Evolutionary conservation across 306 rosid genomes (phyloP), one percentile per base, ranked within the genome.

Genomic region (Ochetophila trinervis): DNA sequence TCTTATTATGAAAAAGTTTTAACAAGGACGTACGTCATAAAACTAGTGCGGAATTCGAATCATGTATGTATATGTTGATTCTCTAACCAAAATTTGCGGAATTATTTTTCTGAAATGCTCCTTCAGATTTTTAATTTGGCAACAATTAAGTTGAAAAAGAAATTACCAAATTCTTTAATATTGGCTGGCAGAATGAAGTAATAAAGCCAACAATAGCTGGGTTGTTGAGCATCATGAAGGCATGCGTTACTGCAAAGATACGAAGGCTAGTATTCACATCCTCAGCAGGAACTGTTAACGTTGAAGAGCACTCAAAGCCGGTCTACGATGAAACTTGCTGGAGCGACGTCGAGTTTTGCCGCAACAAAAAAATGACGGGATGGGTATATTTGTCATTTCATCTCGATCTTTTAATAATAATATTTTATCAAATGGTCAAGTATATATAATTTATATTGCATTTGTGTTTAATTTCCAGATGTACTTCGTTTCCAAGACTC

Each of bases 401-500:
- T n/a, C 2, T 23, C 16, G 23, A 35, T 2, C 2, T 4, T 12
- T 10, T 7, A 65, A 48, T 3, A n/a, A 5, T 16, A 49, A 4
- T 45, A n/a, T 36, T 60, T 60, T 62, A 5, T 27, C 3, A 3
- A 42, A 4, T 13, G 45, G 8, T 48, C n/a, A 27, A 4, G 32
- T 27, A 27, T 27, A 27, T 1, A 1, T 27, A 27, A 27, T 27
- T 1, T 27, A 2, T 27, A 4, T 27, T 27, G 32, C 32, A 27
- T 27, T 15, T 2, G 45, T 23, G 55, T 20, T 6, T 2, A 11
- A n/a, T 63, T 12, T 61, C 37, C 70, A 89, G 96, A 83, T 85
- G 91, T 90, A 85, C 60, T 90, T 90, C 30, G 85, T 78, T 17
- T 87, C 96, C n/a, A 90, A 90, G 76, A 87, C 96, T 0, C 19